phyloP scores from a whole-genome alignment of 192 early-diverging fungal genomes.

The Kappamyces sp. region DNA sequence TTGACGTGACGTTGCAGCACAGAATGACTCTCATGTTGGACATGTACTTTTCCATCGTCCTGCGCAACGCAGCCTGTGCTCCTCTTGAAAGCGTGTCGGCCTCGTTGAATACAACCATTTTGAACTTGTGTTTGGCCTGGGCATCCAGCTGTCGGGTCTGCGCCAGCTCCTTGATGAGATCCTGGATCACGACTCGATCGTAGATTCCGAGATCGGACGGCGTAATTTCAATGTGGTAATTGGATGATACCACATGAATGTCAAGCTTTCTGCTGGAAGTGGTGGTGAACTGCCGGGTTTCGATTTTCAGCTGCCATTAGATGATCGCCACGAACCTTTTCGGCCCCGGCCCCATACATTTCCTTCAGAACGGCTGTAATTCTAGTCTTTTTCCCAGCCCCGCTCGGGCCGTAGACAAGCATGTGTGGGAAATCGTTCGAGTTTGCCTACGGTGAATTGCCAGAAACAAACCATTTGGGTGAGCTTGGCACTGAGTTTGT shows the following conservation, averaged over 20 bases:
- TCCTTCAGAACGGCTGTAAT: conserved; percentile 80
- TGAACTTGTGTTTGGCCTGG: conserved; percentile 75
- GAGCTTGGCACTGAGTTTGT: conserved; percentile 66
- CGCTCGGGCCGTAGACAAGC: conserved; percentile 91
- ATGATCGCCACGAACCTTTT: conserved; percentile 56
- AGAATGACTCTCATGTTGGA: conserved; percentile 86
- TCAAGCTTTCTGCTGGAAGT: conserved; percentile 81
- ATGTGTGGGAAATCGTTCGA: conserved; percentile 90
- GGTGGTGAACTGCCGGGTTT: conserved; percentile 76
- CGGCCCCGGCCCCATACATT: conserved; percentile 83
- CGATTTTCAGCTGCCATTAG: conserved; percentile 72
- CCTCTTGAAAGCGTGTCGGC: conserved; percentile 83
- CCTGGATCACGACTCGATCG: conserved; percentile 88
- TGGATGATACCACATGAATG: conserved; percentile 82
- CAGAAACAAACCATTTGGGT: conserved; percentile 58
- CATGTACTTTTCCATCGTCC: conserved; percentile 99
- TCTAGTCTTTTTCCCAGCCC: conserved; percentile 95
- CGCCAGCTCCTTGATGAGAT: conserved; percentile 93
- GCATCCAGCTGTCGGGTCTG: conserved; percentile 91
- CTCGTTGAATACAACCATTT: conserved; percentile 93
- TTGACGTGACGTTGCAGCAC: conserved; percentile 81
- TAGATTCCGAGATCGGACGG: conserved; percentile 95
- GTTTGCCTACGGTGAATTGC: conserved; percentile 22
- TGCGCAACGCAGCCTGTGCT: conserved; percentile 89
- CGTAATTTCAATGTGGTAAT: conserved; percentile 94